Evolutionary conservation across 176 grass and related monocot genomes (phyloP).

Genomic region (Oryza punctata): DNA sequence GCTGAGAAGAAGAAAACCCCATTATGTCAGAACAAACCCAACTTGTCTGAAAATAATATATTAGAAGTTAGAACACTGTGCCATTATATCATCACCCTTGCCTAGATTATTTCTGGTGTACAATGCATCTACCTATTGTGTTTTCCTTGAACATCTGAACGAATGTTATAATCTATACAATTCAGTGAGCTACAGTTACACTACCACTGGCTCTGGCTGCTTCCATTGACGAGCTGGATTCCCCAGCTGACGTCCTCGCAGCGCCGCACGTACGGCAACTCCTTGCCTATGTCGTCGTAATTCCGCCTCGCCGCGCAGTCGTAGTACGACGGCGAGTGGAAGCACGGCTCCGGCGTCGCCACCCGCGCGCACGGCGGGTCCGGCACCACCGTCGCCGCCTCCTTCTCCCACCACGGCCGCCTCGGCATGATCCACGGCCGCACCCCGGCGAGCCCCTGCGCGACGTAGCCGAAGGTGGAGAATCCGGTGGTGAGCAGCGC

Average conservation of each 20-base stretch:
- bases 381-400: neutral
- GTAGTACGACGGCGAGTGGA: conserved; percentile 52
- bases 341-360: conserved; percentile 58
- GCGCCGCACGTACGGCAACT: conserved; percentile 28
- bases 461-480: conserved; percentile 56
- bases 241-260: no score
- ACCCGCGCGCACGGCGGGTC: conserved; percentile 34
- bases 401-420: conserved; percentile 26
- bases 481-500: conserved; percentile 40
- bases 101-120: neutral
- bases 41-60: neutral
- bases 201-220: neutral
- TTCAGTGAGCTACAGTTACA: neutral
- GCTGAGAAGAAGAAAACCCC: no score
- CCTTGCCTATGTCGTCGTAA: conserved; percentile 27
- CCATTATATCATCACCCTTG: neutral
- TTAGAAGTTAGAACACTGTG: neutral
- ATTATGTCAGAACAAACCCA: neutral
- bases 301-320: conserved; percentile 46
- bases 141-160: neutral
- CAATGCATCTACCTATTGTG: neutral
- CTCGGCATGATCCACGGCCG: conserved; percentile 55
- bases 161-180: neutral
- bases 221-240: conserved; percentile 36
- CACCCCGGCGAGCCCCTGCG: conserved; percentile 48